Conservation (phyloP, 2,329 filamentous ascomycete genomes). For the Alternaria tenuissima region DNA sequence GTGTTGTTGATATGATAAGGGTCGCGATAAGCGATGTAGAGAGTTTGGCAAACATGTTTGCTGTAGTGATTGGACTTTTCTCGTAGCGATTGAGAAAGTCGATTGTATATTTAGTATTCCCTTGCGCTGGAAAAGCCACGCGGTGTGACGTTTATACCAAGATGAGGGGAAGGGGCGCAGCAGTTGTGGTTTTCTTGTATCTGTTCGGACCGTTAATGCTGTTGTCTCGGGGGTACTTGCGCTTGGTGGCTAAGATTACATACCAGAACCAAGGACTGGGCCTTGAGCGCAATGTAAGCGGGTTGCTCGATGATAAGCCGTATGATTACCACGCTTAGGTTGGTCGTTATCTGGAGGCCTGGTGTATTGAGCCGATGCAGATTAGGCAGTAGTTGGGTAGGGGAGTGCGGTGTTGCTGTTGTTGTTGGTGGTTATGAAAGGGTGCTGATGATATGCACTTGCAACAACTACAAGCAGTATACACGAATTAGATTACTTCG, state of each 20-base stretch:
- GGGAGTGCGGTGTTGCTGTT: constrained; percentile 3
- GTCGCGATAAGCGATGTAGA: constrained; percentile 22
- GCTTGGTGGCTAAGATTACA: neutral
- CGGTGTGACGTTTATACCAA: neutral
- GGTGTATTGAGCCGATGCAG: neutral
- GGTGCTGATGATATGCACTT: neutral
- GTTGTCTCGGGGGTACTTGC: constrained; percentile 2
- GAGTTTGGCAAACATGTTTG: constrained; percentile 25
- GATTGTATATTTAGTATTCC: neutral
- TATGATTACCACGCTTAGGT: neutral
- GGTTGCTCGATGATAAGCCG: neutral
- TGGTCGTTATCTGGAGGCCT: neutral
- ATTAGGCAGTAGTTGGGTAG: neutral
- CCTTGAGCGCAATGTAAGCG: neutral
- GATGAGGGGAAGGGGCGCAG: constrained; percentile 3
- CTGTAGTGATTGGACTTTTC: neutral
- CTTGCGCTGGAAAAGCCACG: neutral
- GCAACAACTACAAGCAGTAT: neutral
- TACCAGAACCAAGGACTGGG: neutral
- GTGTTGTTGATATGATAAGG: constrained; percentile 13
- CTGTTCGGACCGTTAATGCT: constrained; percentile 3
- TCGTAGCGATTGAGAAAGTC: neutral
- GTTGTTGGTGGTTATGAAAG: neutral
- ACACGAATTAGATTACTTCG: neutral
- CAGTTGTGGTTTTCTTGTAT: neutral